Percentiles rank a stretch among this genome's conserved stretches.
phyloP scores from a whole-genome alignment of 345 rosid genomes.

The Cardiospermum halicacabum region DNA sequence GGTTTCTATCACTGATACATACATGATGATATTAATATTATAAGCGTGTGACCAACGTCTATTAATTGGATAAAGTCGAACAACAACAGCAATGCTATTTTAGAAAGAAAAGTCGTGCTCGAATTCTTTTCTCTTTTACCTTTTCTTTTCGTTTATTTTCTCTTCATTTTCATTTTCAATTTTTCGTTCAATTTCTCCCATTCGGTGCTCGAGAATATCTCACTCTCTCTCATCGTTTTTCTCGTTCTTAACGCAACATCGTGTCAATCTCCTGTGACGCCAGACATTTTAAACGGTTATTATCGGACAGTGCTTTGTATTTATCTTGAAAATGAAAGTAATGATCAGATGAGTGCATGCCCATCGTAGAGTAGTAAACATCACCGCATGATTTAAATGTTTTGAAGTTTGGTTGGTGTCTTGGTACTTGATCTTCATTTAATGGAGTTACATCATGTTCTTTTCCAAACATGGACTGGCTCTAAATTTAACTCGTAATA shows the following conservation, averaged over 20 bases:
- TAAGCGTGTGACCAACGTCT: slow-evolving; percentile 19
- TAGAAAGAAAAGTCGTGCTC: not conserved
- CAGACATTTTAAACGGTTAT: slow-evolving; percentile 31
- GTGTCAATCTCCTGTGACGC: slow-evolving; percentile 45
- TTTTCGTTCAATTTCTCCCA: no score
- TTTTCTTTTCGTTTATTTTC: not conserved
- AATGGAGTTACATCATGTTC: no score
- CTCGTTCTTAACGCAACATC: slow-evolving; percentile 7
- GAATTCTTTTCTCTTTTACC: no score
- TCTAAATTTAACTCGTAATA: no score
- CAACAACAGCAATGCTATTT: not conserved
- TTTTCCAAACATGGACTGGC: no score
- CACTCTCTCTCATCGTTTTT: not conserved
- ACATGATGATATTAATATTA: no score
- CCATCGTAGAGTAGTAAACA: not conserved
- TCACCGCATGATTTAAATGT: not conserved
- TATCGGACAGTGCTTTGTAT: slow-evolving; percentile 25
- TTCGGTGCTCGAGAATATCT: not conserved
- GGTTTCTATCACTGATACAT: not conserved
- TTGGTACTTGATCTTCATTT: no score
- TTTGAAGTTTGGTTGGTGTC: not conserved
- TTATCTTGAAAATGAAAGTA: not conserved
- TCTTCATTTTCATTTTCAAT: not conserved
- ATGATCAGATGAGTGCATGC: slow-evolving; percentile 14
- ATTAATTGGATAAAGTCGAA: slow-evolving; percentile 23